Conservation (phyloP, 1,139 yeast species). For the Insectozyma bohioensis region DNA sequence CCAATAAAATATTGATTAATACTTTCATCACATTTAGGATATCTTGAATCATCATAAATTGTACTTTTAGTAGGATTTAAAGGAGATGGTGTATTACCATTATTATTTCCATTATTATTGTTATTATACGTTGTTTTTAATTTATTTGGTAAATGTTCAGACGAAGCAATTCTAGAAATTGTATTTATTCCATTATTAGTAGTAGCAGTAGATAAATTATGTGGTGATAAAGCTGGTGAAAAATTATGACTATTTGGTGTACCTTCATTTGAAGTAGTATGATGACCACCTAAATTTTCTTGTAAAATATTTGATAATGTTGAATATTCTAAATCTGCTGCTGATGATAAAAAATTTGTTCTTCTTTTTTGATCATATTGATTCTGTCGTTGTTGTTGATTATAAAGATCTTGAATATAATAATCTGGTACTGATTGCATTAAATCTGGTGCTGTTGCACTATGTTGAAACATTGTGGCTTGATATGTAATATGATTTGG, state of each 20-base stretch:
- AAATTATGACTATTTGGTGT: slow-evolving; percentile 39
- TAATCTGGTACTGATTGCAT: slow-evolving; percentile 8
- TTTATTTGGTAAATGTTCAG: slow-evolving; percentile 5
- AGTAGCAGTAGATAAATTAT: slow-evolving; percentile 16
- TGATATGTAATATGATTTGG: slow-evolving; percentile 14
- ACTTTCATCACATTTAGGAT: slow-evolving; percentile 41
- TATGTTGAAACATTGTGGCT: slow-evolving; percentile 18
- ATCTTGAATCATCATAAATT: slow-evolving; percentile 13
- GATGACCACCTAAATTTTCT: slow-evolving; percentile 41
- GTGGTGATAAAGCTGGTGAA: slow-evolving; percentile 44
- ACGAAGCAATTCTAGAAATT: slow-evolving; percentile 8
- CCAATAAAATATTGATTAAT: slow-evolving; percentile 66
- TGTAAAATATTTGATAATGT: slow-evolving; percentile 72
- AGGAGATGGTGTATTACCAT: slow-evolving; percentile 12
- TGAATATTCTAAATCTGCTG: slow-evolving; percentile 79
- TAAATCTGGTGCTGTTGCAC: slow-evolving; percentile 14
- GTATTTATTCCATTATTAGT: slow-evolving; percentile 5
- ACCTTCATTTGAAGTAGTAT: slow-evolving; percentile 39
- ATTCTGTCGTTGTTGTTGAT: slow-evolving; percentile 7
- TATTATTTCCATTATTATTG: no score
- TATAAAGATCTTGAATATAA: slow-evolving; percentile 8
- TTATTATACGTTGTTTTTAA: no score
- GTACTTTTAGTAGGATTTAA: slow-evolving; percentile 11
- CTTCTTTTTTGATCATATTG: slow-evolving; percentile 16
- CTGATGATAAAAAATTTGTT: slow-evolving; percentile 62